Evolutionary conservation across 495 filamentous ascomycete genomes (phyloP), one percentile per base, ranked within the genome.

Genomic region (Neurospora pannonica): DNA sequence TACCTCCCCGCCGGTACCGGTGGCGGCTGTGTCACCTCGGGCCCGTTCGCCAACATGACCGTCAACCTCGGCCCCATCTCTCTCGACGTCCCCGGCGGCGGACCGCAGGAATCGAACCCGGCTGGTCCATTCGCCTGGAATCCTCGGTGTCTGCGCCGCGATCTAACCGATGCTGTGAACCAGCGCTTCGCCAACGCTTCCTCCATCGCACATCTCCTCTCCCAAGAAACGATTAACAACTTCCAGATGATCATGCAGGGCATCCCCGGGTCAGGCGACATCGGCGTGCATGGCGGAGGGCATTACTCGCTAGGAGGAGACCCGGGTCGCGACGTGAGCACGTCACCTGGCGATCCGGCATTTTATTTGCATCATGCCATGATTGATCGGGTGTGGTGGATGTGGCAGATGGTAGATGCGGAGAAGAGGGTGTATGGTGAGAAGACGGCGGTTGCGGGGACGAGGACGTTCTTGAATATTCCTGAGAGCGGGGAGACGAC

Each of bases 311-410:
- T 91, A 72, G 91, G 79, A 38, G 90, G 88, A 43, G 88, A 91
- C 79, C 86, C 88, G 0, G 87, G 86, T 4, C 77, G 80, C 19
- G 90, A 92, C 79, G 78, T 90, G 28, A 91, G 84, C 76, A 83
- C 81, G 6, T 89, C 86, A 19, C 88, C 90, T 10, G 88, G 88
- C 9, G 92, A 93, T 72, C 90, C 91, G 13, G 86, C 84, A 1
- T 93, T 94, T 81, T 93, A 82, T 77, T 82, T 89, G 13, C 92
- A 93, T 78, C 92, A 93, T 79, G 86, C 82, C 19, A 86, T 87
- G 85, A 85, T 93, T 72, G 91, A 93, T 79, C 87, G 88, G 10
- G 70, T 89, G 13, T 93, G 87, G 86, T 88, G 88, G 83, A 87
- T 88, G 24, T 93, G 92, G 91, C 90, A 93, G 82, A 76, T 76